These are phyloP conservation scores for Ceratonia siliqua DNA, from an alignment of 306 rosid species.

Conservation along the genomic window DNA sequence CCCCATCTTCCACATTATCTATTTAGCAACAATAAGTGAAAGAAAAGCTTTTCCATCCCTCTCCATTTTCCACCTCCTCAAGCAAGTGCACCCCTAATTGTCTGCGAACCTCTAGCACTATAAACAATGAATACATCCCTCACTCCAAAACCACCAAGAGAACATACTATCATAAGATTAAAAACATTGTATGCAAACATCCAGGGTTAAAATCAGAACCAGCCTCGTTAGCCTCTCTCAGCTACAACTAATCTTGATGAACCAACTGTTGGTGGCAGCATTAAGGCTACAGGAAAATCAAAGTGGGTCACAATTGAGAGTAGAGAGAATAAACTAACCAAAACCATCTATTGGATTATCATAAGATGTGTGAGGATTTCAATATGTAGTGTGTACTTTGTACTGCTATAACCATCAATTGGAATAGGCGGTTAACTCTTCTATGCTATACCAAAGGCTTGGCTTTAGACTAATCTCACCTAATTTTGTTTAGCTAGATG, in stretches of 20 bases:
- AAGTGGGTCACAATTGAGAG: not conserved
- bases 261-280: not conserved
- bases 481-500: not conserved
- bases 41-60: not conserved
- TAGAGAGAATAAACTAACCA: not conserved
- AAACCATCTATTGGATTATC: not conserved
- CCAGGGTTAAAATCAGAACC: not conserved
- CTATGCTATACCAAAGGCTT: not conserved
- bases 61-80: not conserved
- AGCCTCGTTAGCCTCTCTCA: not conserved
- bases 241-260: not conserved
- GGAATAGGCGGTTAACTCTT: not conserved
- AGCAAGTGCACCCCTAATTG: not conserved
- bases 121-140: no score
- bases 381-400: no score
- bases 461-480: not conserved
- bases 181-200: not conserved
- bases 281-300: not conserved
- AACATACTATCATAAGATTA: not conserved
- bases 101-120: no score
- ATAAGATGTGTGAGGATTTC: not conserved
- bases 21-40: no score
- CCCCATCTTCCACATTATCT: no score
- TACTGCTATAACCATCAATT: no score
- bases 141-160: no score